Evolutionary conservation across 805 yeast genomes (phyloP).

Genomic region (Yamadazyma philogaea): DNA sequence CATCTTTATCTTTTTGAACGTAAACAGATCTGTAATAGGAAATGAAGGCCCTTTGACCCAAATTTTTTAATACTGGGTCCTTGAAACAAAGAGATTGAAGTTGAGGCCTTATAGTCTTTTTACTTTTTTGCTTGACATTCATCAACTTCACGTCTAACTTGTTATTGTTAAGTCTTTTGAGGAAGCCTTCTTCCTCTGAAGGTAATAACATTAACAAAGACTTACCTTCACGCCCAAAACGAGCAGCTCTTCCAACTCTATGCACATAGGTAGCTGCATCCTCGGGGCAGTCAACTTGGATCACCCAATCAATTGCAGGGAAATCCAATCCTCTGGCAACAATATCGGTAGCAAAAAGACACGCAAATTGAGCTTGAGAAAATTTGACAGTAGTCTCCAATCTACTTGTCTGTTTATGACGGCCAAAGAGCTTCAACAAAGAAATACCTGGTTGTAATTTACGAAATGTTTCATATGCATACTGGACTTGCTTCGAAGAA

Average conservation of each 20-base stretch:
- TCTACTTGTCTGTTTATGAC: slow-evolving; percentile 87
- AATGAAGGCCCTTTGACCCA: slow-evolving; percentile 94
- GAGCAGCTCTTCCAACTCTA: slow-evolving; percentile 85
- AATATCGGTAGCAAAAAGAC: slow-evolving; percentile 85
- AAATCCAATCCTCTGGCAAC: slow-evolving; percentile 92
- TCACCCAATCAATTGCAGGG: slow-evolving; percentile 94
- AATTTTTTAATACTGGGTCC: slow-evolving; percentile 85
- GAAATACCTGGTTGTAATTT: slow-evolving; percentile 91
- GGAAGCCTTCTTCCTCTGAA: slow-evolving; percentile 73
- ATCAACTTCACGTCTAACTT: slow-evolving; percentile 69
- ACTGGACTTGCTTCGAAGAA: slow-evolving; percentile 88
- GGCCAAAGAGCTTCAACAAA: slow-evolving; percentile 78
- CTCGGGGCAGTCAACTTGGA: slow-evolving; percentile 89
- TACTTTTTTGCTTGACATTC: slow-evolving; percentile 71
- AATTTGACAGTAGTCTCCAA: slow-evolving; percentile 78
- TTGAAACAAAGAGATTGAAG: slow-evolving; percentile 87
- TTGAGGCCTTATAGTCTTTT: slow-evolving; percentile 73
- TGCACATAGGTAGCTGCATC: slow-evolving; percentile 87
- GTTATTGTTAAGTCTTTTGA: slow-evolving; percentile 56
- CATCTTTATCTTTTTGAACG: slow-evolving; percentile 82
- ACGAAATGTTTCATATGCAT: slow-evolving; percentile 80
- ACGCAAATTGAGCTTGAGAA: slow-evolving; percentile 72
- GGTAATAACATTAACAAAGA: slow-evolving; percentile 82
- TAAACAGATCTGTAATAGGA: slow-evolving; percentile 84
- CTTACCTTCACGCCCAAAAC: slow-evolving; percentile 82